Evolutionary conservation across 106 monocot genomes (phyloP).

Genomic region (Dioscorea alata): DNA sequence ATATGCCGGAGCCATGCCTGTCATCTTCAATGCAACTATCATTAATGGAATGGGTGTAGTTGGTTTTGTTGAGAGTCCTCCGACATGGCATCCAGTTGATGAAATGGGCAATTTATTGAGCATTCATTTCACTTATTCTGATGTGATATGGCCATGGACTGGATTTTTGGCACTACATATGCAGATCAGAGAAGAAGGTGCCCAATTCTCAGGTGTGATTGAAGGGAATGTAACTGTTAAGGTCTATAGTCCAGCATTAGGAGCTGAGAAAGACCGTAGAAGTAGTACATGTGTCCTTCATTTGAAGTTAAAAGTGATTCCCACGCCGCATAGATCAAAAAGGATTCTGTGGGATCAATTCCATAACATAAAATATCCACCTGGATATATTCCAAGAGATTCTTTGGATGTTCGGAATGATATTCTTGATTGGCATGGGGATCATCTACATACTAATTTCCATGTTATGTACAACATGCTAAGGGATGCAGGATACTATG

Average conservation of each 20-base stretch:
- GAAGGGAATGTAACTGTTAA: constrained; percentile 72
- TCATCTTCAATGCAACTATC: constrained; percentile 94
- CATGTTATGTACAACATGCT: constrained; percentile 95
- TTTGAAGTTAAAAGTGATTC: constrained; percentile 73
- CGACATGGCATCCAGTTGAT: constrained; percentile 79
- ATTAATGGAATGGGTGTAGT: constrained; percentile 96
- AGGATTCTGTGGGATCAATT: constrained; percentile 93
- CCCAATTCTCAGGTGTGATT: constrained; percentile 72
- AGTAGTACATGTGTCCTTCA: constrained; percentile 65
- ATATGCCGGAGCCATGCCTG: constrained; percentile 92
- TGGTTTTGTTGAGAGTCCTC: constrained; percentile 64
- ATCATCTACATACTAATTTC: constrained; percentile 97
- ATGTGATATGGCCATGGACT: constrained; percentile 99
- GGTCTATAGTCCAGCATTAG: constrained; percentile 55
- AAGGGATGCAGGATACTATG: constrained; percentile 78
- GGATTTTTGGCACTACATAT: constrained; percentile 84
- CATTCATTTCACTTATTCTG: constrained; percentile 78
- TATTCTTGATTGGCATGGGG: constrained; percentile 99
- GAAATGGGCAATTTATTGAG: constrained; percentile 89
- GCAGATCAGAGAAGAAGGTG: constrained; percentile 94
- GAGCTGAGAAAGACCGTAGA: constrained; percentile 26
- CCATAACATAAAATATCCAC: constrained; percentile 97
- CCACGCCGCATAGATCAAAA: constrained; percentile 73
- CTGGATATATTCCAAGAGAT: constrained; percentile 98
- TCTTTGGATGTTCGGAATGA: constrained; percentile 96